These are phyloP conservation scores for Marvania coccoides DNA, from an alignment of 139 green algal genomes.

Conservation along the genomic window DNA sequence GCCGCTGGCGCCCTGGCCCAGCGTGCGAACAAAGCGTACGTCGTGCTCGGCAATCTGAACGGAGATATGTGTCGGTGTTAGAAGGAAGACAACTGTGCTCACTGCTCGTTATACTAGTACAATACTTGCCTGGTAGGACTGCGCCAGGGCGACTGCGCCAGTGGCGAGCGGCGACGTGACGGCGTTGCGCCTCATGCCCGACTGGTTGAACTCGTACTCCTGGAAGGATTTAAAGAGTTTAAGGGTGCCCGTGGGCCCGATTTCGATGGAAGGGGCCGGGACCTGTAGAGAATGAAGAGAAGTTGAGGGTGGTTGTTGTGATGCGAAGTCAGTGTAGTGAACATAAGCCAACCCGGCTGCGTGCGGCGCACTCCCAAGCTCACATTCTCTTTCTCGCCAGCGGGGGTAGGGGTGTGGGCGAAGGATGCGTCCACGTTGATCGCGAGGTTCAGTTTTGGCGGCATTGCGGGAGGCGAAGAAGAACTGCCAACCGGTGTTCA, in stretches of 20 bases:
- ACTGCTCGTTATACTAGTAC: background rate
- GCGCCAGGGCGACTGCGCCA: conserved; percentile 5
- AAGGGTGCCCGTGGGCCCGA: conserved; percentile 31
- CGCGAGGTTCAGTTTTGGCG: background rate
- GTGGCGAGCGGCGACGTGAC: conserved; percentile 22
- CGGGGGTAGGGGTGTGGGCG: background rate
- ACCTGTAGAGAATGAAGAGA: background rate
- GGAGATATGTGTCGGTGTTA: background rate
- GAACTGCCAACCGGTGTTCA: too few relatives aligned
- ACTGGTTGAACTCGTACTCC: conserved; percentile 39
- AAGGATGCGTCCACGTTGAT: background rate
- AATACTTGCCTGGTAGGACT: conserved; percentile 30
- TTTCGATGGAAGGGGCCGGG: conserved; percentile 27
- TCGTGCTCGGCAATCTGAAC: conserved; percentile 70
- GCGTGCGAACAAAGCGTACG: conserved; percentile 56
- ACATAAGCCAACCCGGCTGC: background rate
- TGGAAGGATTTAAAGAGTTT: conserved; percentile 40
- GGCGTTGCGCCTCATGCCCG: conserved; percentile 26
- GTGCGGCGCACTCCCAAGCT: too few relatives aligned
- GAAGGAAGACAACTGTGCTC: too few relatives aligned
- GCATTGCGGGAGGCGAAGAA: background rate
- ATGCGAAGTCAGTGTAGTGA: background rate
- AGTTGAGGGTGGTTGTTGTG: background rate
- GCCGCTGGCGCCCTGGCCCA: conserved; percentile 60
- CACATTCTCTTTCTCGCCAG: background rate